phyloP scores from a whole-genome alignment of 2,329 filamentous ascomycete genomes.

The Cryphonectria nitschkei region DNA sequence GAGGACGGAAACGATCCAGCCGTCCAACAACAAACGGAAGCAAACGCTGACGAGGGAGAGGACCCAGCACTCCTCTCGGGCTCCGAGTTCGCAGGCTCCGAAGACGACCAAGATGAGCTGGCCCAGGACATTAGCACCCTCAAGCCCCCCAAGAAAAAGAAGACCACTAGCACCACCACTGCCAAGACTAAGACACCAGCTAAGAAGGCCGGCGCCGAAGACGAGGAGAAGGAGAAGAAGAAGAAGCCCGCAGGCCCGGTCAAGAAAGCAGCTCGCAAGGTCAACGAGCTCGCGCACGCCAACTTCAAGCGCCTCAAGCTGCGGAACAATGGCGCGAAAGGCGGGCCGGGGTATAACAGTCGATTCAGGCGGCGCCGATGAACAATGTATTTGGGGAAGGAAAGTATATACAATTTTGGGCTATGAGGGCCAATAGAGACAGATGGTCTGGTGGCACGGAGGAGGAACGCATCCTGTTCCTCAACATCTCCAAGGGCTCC shows the following conservation, averaged over 20 bases:
- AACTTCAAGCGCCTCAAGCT: conserved; percentile 71
- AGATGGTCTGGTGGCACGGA: not conserved
- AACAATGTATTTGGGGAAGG: conserved; percentile 12
- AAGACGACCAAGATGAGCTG: conserved; percentile 47
- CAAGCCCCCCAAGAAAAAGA: conserved; percentile 15
- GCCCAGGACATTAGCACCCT: conserved; percentile 11
- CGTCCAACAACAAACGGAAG: conserved; percentile 27
- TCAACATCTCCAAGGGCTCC: not conserved
- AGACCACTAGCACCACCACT: conserved; percentile 19
- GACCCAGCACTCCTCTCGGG: conserved; percentile 43
- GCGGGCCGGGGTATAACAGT: conserved; percentile 60
- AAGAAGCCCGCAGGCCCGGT: conserved; percentile 43
- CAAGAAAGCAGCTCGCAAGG: conserved; percentile 60
- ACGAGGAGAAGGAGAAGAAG: conserved; percentile 31
- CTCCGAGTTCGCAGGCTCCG: conserved; percentile 44
- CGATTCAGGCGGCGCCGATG: conserved; percentile 57
- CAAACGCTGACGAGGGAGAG: conserved; percentile 36
- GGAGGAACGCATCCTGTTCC: not conserved
- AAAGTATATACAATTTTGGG: not conserved
- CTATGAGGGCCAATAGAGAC: not conserved
- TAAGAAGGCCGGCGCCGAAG: conserved; percentile 35
- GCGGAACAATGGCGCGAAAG: conserved; percentile 64
- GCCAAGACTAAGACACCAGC: conserved; percentile 31
- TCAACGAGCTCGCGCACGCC: conserved; percentile 65
- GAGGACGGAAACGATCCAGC: conserved; percentile 37